Conservation (phyloP, 768 basidiomycete genomes). For the Boletus pseudopeckii region DNA sequence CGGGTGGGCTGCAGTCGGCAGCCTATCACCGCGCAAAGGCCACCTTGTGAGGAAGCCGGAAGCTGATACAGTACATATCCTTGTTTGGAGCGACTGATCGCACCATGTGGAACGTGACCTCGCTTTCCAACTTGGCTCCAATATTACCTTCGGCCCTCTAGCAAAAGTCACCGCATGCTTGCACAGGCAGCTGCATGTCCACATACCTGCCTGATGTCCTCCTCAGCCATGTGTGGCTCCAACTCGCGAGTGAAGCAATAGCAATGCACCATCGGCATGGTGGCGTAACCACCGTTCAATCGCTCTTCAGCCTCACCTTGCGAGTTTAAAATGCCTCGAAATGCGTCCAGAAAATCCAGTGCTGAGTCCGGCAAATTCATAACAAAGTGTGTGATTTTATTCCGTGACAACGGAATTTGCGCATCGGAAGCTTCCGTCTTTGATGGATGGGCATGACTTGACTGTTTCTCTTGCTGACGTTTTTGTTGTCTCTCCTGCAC, state of each 20-base stretch:
- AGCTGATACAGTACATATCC: slow-evolving; percentile 97
- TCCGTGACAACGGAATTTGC: slow-evolving; percentile 37
- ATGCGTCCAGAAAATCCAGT: slow-evolving; percentile 85
- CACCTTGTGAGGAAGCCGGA: slow-evolving; percentile 56
- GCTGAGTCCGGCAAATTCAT: slow-evolving; percentile 98
- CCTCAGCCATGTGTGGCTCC: slow-evolving; percentile 61
- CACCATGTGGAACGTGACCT: slow-evolving; percentile 66
- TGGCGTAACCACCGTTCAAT: slow-evolving; percentile 43
- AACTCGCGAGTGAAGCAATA: slow-evolving; percentile 93
- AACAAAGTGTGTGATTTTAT: slow-evolving; percentile 79
- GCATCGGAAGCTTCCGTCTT: slow-evolving; percentile 6
- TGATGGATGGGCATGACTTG: background rate
- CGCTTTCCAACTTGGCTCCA: slow-evolving; percentile 48
- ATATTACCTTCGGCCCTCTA: slow-evolving; percentile 74
- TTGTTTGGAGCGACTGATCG: slow-evolving; percentile 94
- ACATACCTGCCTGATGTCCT: slow-evolving; percentile 79
- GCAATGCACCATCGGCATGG: slow-evolving; percentile 90
- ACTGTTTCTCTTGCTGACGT: slow-evolving; percentile 33
- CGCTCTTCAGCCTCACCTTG: slow-evolving; percentile 35
- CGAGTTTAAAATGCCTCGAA: slow-evolving; percentile 63
- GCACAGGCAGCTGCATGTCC: slow-evolving; percentile 1
- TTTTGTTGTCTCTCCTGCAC: slow-evolving; percentile 44
- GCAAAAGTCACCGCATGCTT: slow-evolving; percentile 13
- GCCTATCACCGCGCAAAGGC: slow-evolving; percentile 30
- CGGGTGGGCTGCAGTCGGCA: background rate